Base-by-base conservation (phyloP, 139 green algal species). In the Tetraselmis chui region DNA sequence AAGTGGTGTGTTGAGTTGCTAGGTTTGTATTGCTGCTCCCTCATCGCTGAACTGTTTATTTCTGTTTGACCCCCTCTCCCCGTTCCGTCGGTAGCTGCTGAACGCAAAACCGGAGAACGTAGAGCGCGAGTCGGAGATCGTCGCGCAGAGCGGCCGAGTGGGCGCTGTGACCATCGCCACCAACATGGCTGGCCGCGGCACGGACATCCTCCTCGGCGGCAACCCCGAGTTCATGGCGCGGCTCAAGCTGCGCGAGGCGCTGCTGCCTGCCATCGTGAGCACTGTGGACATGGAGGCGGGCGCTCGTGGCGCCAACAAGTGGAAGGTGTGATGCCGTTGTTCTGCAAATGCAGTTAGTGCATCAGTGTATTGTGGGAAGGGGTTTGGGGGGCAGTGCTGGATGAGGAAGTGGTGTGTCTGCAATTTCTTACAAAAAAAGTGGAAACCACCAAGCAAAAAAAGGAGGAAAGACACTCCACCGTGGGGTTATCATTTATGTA, bases 41-140 rank as follows among this genome's bases (percentile, higher is more conserved):
- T n/a, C n/a, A n/a, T n/a, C n/a, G n/a, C n/a, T n/a, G n/a, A n/a
- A n/a, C n/a, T n/a, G n/a, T n/a, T n/a, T n/a, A n/a, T 31, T 5
- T 28, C 75, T n/a, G 75, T 5, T 79, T 11, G 18, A 79, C 29
- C 26, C 26, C 29, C 18, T 24, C 28, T 18, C n/a, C 80, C 89
- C 59, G 87, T 82, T n/a, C 45, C 11, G 45, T 32, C 29, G 29
- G 2, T 86, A 98, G 91, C 88, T 99, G 59, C 89, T 99, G 81
- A 99, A 99, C 85, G 97, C 97, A 77, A 99, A 99, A 89, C 97
- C 97, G 0, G 96, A 99, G 90, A 99, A 98, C 79, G 97, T 99
- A 76, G 86, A 81, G 59, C 45, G 45, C 23, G 86, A 89, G 81
- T 83, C 86, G 24, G 82, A 86, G 76, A 88, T 92, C 18, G 29